These are phyloP conservation scores for Ophioceras dolichostomum DNA, from an alignment of 2,329 filamentous ascomycete species.

Conservation along the genomic window DNA sequence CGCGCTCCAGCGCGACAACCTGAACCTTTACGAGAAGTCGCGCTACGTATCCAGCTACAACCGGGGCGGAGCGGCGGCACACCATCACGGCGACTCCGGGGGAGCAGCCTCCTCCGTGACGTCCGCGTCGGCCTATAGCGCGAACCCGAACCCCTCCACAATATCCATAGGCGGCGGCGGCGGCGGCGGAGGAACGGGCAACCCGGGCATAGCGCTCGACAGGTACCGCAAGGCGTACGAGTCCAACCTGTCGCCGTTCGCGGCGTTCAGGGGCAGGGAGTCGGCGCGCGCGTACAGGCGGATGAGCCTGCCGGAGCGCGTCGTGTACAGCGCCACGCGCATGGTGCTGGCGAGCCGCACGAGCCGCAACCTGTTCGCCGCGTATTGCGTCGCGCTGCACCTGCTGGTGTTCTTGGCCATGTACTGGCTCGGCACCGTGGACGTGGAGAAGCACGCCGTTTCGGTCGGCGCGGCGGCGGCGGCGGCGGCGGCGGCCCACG, in stretches of 20 bases:
- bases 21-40: slow-evolving; percentile 94
- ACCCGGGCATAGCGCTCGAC: slow-evolving; percentile 59
- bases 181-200: slow-evolving; percentile 35
- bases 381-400: slow-evolving; percentile 82
- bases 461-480: slow-evolving; percentile 37
- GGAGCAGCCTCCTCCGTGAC: slow-evolving; percentile 15
- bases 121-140: slow-evolving; percentile 45
- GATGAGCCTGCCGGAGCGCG: slow-evolving; percentile 83
- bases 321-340: slow-evolving; percentile 81
- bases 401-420: slow-evolving; percentile 76
- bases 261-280: slow-evolving; percentile 89
- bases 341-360: slow-evolving; percentile 83
- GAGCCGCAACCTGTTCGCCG: slow-evolving; percentile 87
- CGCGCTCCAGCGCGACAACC: slow-evolving; percentile 88
- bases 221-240: slow-evolving; percentile 90
- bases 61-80: slow-evolving; percentile 49
- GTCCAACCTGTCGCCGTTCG: slow-evolving; percentile 89
- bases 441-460: slow-evolving; percentile 50
- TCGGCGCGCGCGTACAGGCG: slow-evolving; percentile 81
- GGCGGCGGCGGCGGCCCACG: slow-evolving; percentile 28
- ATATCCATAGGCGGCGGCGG: slow-evolving; percentile 45
- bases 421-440: slow-evolving; percentile 66
- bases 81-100: background rate
- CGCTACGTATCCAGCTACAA: slow-evolving; percentile 92
- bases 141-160: slow-evolving; percentile 64